Base-by-base conservation (phyloP, 345 rosid species). In the Microthlaspi erraticum region DNA sequence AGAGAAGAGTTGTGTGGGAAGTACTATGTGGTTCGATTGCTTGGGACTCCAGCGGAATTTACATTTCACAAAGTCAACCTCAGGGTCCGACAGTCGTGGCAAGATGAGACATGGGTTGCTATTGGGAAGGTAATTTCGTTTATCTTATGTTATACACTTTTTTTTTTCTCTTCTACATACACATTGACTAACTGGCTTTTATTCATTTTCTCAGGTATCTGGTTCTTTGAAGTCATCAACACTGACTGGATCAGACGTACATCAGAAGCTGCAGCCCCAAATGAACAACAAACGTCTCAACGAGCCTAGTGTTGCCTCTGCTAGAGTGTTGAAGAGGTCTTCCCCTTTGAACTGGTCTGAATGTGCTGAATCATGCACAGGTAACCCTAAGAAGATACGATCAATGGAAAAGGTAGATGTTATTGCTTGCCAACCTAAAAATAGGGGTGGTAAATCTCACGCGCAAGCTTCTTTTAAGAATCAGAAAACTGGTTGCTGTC, bases 1-100 rank as follows among this genome's bases (percentile, higher is more conserved):
- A 36, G 75, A 23, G 64, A 79, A 72, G 82, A 71, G 72, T 20
- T 73, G 6, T 68, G 10, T 43, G 79, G 68, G 2, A 65, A 78
- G 11, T 68, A 72, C 71, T 85, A 68, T 66, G 19, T 77, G 50
- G 89, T 86, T 46, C 71, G 88, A 78, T 58, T 84, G 32, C 78
- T 83, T 36, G 96, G 96, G 32, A 51, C 65, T 20, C 38, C 67
- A 4, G 63, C 23, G 2, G 81, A 79, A 45, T 70, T 84, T 19
- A 23, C 44, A 57, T 79, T 70, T 48, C 83, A 78, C 62, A 83
- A 76, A 60, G 75, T 44, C 9, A 76, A 79, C 56, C 64, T 87
- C 55, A 85, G 96, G 81, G 82, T 78, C 16, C 81, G 96, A 8
- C 86, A 82, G 68, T 77, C 82, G 17, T 89, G 92, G 92, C 78